Evolutionary conservation across 1,284 basidiomycete genomes (phyloP).

Genomic region (Anthracocystis panici-leucophaei): DNA sequence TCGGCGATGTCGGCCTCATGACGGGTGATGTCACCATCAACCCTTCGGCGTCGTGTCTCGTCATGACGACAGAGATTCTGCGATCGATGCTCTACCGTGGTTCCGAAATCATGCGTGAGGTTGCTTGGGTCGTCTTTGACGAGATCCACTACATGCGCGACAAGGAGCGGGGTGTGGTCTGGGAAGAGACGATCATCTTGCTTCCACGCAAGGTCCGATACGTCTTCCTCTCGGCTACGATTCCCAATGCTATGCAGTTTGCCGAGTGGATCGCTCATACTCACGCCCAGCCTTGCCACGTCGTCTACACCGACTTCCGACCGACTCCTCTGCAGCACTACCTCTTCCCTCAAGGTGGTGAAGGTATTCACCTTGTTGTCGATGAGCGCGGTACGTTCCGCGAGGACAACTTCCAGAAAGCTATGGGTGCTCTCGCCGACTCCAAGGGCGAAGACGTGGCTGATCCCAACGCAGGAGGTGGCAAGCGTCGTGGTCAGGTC

Average conservation of each 20-base stretch:
- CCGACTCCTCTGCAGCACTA: conserved; percentile 99
- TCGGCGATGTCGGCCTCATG: conserved; percentile 98
- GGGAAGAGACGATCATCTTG: conserved; percentile 90
- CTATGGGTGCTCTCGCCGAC: conserved; percentile 91
- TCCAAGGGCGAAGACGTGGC: conserved; percentile 89
- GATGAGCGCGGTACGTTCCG: conserved; percentile 97
- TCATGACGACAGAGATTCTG: conserved; percentile 99
- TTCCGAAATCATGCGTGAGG: conserved; percentile 99
- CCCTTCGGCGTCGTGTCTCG: conserved; percentile 93
- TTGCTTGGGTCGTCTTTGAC: conserved; percentile 99
- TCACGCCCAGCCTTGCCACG: conserved; percentile 97
- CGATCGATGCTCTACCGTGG: conserved; percentile 99
- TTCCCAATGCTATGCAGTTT: conserved; percentile 99
- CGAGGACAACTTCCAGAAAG: conserved; percentile 97
- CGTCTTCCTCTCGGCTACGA: conserved; percentile 99
- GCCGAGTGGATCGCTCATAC: conserved; percentile 98
- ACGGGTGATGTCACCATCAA: conserved; percentile 99
- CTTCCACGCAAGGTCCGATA: conserved; percentile 95
- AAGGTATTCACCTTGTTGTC: conserved; percentile 96
- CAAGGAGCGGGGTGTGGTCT: conserved; percentile 78
- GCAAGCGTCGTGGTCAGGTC: conserved; percentile 78
- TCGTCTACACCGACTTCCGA: conserved; percentile 98
- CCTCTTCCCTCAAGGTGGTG: conserved; percentile 93
- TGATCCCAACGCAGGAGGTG: conserved; percentile 77
- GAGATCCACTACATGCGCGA: conserved; percentile 99